These are phyloP conservation scores for Malus asiatica DNA, from an alignment of 306 rosid genomes.

Conservation along the genomic window DNA sequence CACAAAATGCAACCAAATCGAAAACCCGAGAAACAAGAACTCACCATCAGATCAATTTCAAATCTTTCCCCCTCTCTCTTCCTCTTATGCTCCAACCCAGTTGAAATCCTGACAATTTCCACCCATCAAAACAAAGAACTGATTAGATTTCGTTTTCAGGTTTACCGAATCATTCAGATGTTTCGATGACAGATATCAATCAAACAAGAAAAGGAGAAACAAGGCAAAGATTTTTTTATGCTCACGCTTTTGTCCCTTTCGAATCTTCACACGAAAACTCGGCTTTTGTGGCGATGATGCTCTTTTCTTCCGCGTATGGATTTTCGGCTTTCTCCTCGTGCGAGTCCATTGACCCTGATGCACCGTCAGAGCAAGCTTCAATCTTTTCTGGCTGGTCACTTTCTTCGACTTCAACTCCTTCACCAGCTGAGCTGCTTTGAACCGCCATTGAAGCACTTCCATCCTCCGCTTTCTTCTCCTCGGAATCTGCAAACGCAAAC, in stretches of 20 bases:
- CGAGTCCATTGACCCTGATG: constrained; percentile 17
- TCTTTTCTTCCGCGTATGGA: background rate
- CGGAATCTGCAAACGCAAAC: constrained; percentile 18
- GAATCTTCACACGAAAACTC: constrained; percentile 7
- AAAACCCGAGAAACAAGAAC: constrained; percentile 9
- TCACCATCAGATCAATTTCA: constrained; percentile 71
- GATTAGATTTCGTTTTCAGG: background rate
- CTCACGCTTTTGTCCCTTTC: constrained; percentile 39
- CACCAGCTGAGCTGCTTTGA: constrained; percentile 17
- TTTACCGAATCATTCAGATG: background rate
- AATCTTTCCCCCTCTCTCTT: constrained; percentile 34
- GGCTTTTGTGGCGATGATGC: background rate
- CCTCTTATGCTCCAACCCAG: constrained; percentile 16
- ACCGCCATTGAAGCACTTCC: constrained; percentile 5
- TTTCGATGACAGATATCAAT: background rate
- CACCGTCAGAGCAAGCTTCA: constrained; percentile 15
- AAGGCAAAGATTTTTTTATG: constrained; percentile 15
- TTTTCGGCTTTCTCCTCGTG: constrained; percentile 11
- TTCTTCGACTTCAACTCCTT: constrained; percentile 20
- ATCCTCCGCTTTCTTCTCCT: constrained; percentile 27
- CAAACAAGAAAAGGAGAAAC: background rate
- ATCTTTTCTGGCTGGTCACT: constrained; percentile 21
- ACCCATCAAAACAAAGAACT: constrained; percentile 1
- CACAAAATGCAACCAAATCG: constrained; percentile 11
- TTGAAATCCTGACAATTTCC: constrained; percentile 27